phyloP scores from a whole-genome alignment of 768 basidiomycete species.

The Collybia nuda region DNA sequence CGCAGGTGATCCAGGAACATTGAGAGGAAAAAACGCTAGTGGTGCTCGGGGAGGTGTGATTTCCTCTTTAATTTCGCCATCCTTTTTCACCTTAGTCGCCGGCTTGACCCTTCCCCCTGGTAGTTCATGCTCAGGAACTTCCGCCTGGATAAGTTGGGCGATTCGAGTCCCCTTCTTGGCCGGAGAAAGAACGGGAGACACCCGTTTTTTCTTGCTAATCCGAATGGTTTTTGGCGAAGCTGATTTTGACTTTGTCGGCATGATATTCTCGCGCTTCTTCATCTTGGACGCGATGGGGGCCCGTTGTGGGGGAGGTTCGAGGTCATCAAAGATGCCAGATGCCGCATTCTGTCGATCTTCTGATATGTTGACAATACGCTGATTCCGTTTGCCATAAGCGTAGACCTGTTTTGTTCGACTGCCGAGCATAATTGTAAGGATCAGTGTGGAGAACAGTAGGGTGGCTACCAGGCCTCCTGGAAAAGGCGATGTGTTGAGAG shows the following conservation, averaged over 20 bases:
- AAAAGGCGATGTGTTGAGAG: constrained; percentile 1
- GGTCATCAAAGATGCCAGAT: constrained; percentile 42
- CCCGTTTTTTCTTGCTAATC: constrained; percentile 37
- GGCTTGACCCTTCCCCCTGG: constrained; percentile 15
- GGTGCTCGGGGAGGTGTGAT: constrained; percentile 30
- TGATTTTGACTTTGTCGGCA: constrained; percentile 29
- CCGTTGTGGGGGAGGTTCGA: constrained; percentile 34
- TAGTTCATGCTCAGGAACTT: constrained; percentile 3
- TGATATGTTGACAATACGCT: constrained; percentile 56
- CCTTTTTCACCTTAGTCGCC: constrained; percentile 3
- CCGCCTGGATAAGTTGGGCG: constrained; percentile 29
- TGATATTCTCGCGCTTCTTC: constrained; percentile 45
- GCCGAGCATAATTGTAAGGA: constrained; percentile 46
- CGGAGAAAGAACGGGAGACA: constrained; percentile 35
- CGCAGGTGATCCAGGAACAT: constrained; percentile 37
- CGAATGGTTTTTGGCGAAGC: constrained; percentile 38
- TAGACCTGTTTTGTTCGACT: constrained; percentile 64
- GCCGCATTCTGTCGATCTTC: constrained; percentile 28
- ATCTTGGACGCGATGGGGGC: constrained; percentile 41
- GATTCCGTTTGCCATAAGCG: constrained; percentile 62
- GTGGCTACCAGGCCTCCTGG: constrained; percentile 4
- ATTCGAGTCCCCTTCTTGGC: constrained; percentile 25
- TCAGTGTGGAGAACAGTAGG: constrained; percentile 16
- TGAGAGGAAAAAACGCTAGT: constrained; percentile 27
- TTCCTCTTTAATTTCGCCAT: constrained; percentile 3